Conservation (phyloP, 2,329 filamentous ascomycete genomes). For the Aspergillus vadensis region DNA sequence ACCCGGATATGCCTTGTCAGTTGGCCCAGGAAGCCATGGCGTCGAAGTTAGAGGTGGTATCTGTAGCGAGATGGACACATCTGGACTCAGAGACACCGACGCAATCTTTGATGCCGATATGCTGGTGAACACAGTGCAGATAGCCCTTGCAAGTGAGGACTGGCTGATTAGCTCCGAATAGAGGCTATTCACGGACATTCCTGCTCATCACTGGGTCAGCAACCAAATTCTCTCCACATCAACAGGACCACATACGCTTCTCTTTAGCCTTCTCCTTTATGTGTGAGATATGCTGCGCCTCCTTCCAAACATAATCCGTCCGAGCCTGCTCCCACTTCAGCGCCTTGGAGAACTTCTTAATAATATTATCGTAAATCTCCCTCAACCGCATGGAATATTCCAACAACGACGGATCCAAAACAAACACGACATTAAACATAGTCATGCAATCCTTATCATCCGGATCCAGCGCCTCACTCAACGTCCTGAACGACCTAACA, state of each 20-base stretch:
- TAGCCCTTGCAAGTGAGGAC: conserved; percentile 79
- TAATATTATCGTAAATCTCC: conserved; percentile 84
- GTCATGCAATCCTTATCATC: conserved; percentile 68
- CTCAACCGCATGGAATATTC: conserved; percentile 72
- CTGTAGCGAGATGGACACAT: conserved; percentile 63
- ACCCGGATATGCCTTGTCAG: conserved; percentile 70
- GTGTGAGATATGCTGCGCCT: conserved; percentile 78
- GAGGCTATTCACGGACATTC: conserved; percentile 38
- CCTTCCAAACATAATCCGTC: conserved; percentile 86
- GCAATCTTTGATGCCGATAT: conserved; percentile 85
- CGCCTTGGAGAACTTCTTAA: conserved; percentile 89
- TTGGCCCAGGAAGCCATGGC: conserved; percentile 69
- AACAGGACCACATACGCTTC: conserved; percentile 35
- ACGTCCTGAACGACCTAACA: conserved; percentile 23
- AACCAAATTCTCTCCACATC: neutral
- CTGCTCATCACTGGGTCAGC: conserved; percentile 27
- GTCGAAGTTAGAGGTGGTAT: conserved; percentile 67
- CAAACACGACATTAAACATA: conserved; percentile 98
- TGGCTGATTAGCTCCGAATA: conserved; percentile 53
- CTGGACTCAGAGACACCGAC: conserved; percentile 72
- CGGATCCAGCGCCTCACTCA: conserved; percentile 28
- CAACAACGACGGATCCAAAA: conserved; percentile 75
- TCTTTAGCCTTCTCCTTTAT: conserved; percentile 82
- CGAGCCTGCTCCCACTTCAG: conserved; percentile 91
- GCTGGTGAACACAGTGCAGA: conserved; percentile 77